phyloP scores from a whole-genome alignment of 495 filamentous ascomycete genomes.

The Penicillium mononematosum region DNA sequence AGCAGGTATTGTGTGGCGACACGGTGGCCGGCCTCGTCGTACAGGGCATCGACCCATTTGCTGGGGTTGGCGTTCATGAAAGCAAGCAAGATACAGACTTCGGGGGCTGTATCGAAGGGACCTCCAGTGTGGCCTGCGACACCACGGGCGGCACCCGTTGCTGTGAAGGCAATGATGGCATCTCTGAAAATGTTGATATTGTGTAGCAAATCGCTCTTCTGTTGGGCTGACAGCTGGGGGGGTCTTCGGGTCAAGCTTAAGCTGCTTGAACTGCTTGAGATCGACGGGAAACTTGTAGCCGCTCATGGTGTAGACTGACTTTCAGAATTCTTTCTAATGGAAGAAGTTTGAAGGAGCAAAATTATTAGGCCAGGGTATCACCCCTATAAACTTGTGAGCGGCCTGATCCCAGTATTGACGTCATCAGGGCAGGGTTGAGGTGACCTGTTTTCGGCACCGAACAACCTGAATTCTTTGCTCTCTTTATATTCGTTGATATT shows the following conservation, averaged over 20 bases:
- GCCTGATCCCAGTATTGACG: slow-evolving; percentile 8
- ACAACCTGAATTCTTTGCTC: background rate
- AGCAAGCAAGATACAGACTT: slow-evolving; percentile 40
- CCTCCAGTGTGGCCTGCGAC: slow-evolving; percentile 42
- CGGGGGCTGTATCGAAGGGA: slow-evolving; percentile 44
- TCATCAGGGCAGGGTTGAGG: background rate
- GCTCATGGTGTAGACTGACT: slow-evolving; percentile 18
- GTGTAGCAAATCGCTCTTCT: slow-evolving; percentile 36
- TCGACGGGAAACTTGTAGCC: slow-evolving; percentile 38
- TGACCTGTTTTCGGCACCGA: slow-evolving; percentile 8
- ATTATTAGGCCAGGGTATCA: background rate
- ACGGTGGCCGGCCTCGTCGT: slow-evolving; percentile 42
- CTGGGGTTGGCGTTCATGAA: slow-evolving; percentile 38
- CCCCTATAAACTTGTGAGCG: background rate
- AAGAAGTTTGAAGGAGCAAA: background rate
- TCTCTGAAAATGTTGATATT: slow-evolving; percentile 44
- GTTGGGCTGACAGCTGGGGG: slow-evolving; percentile 30
- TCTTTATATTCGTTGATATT: background rate
- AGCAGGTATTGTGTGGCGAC: slow-evolving; percentile 43
- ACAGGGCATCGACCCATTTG: slow-evolving; percentile 34
- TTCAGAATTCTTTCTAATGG: background rate
- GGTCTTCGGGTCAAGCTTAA: slow-evolving; percentile 37
- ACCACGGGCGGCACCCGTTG: slow-evolving; percentile 39
- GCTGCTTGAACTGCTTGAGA: slow-evolving; percentile 40
- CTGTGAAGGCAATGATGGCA: slow-evolving; percentile 42